Conservation (phyloP, 805 yeast species). For the Candida quercuum region DNA sequence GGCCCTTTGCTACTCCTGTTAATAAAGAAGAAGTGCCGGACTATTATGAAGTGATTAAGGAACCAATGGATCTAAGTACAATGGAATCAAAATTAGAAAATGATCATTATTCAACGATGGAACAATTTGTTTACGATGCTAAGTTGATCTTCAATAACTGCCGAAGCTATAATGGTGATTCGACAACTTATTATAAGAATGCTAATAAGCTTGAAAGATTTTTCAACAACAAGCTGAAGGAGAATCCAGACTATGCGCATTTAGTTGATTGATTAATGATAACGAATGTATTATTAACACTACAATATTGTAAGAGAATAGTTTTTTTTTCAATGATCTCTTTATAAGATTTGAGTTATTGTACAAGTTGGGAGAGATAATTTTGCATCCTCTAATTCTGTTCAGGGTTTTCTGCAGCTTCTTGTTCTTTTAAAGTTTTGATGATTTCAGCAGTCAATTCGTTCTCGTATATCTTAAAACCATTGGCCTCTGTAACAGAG, state of each 20-base stretch:
- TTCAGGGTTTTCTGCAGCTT: conserved; percentile 38
- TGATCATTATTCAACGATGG: conserved; percentile 86
- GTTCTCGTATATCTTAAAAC: conserved; percentile 81
- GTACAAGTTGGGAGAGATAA: too few relatives aligned
- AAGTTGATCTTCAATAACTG: conserved; percentile 85
- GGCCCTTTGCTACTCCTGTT: conserved; percentile 97
- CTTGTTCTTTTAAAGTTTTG: conserved; percentile 67
- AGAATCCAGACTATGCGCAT: conserved; percentile 87
- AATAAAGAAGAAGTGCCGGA: conserved; percentile 92
- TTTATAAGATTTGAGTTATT: too few relatives aligned
- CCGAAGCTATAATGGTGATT: conserved; percentile 86
- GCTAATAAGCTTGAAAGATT: conserved; percentile 93
- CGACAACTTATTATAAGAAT: conserved; percentile 91
- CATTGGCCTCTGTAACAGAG: conserved; percentile 78
- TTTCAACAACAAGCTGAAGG: conserved; percentile 74
- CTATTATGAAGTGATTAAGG: conserved; percentile 92
- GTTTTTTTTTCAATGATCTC: not conserved
- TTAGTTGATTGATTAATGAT: conserved; percentile 46
- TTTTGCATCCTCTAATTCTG: not conserved
- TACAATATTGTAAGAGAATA: not conserved
- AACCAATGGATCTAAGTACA: conserved; percentile 95
- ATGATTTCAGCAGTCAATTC: conserved; percentile 80
- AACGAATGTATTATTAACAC: too few relatives aligned
- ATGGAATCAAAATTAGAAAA: conserved; percentile 93
- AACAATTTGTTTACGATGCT: conserved; percentile 86